A percentile compares a stretch with the other conserved stretches of the same genome.
phyloP scores from a whole-genome alignment of 441 rosid species.

The Brassica balearica region DNA sequence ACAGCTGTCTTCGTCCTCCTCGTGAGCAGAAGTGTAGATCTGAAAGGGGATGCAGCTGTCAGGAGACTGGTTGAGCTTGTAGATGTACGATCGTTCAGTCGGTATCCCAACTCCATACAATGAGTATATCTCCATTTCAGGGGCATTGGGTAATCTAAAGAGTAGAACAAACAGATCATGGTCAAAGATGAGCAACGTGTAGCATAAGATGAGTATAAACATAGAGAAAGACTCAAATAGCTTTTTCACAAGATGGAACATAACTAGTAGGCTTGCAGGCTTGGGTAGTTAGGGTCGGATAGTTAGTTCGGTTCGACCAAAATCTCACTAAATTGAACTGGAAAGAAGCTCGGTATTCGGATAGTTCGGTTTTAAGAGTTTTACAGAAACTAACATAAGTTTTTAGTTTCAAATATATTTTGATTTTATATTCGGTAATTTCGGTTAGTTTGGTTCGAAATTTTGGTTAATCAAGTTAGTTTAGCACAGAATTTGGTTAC shows the following conservation, averaged over 20 bases:
- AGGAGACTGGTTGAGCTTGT: constrained; percentile 68
- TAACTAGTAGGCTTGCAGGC: no score
- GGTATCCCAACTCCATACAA: constrained; percentile 95
- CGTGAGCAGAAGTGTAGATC: constrained; percentile 78
- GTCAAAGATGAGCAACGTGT: neutral
- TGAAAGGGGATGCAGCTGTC: constrained; percentile 93
- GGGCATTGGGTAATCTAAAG: constrained; percentile 88
- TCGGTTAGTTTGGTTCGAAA: no score
- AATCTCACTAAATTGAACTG: no score
- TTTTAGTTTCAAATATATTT: no score
- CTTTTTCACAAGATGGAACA: constrained; percentile 4
- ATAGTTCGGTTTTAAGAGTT: no score
- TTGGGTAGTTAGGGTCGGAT: no score
- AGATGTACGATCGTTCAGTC: constrained; percentile 89
- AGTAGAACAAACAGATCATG: constrained; percentile 31
- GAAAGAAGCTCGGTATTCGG: no score
- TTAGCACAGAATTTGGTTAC: no score
- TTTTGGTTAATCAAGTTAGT: no score
- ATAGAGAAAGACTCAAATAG: constrained; percentile 15
- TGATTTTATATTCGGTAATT: no score
- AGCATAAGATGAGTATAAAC: neutral
- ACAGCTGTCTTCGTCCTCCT: constrained; percentile 66
- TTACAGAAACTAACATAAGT: no score
- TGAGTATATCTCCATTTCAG: constrained; percentile 91
- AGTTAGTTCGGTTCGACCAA: no score